Conservation (phyloP, 768 basidiomycete species). For the Trametes elegans region DNA sequence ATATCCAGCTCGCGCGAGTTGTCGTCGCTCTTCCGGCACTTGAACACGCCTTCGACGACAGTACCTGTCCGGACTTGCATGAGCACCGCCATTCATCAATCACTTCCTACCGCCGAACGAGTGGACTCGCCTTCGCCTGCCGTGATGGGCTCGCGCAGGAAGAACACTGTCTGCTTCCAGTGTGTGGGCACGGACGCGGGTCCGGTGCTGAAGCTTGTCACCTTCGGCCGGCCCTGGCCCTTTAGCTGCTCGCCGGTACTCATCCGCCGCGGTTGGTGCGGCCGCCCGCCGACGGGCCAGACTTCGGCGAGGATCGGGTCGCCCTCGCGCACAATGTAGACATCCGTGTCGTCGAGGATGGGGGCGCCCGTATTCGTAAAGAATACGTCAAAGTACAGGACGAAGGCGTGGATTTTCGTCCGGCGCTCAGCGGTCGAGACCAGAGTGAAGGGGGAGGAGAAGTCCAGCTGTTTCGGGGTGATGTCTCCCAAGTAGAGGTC, state of each 20-base stretch:
- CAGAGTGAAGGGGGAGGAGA: conserved; percentile 76
- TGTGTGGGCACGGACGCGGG: conserved; percentile 87
- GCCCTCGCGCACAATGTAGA: conserved; percentile 58
- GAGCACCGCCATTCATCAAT: too few species aligned
- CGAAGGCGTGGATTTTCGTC: conserved; percentile 71
- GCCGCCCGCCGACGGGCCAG: conserved; percentile 74
- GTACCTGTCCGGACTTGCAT: conserved; percentile 49
- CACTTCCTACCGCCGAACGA: background rate
- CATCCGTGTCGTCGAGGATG: conserved; percentile 49
- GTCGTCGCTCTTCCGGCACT: conserved; percentile 70
- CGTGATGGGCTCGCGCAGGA: conserved; percentile 76
- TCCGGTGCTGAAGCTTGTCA: conserved; percentile 87
- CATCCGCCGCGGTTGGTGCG: conserved; percentile 55
- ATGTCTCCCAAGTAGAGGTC: conserved; percentile 72
- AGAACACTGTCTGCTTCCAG: conserved; percentile 94
- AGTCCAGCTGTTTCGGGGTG: conserved; percentile 72
- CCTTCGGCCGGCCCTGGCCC: conserved; percentile 41
- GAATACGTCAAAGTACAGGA: conserved; percentile 95
- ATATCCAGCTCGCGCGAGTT: conserved; percentile 90
- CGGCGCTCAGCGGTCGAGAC: conserved; percentile 57
- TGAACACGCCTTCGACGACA: conserved; percentile 74
- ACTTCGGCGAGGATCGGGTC: conserved; percentile 66
- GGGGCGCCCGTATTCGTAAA: conserved; percentile 65
- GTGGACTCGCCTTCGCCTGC: conserved; percentile 63
- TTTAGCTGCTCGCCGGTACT: conserved; percentile 47